Evolutionary conservation across 1,284 basidiomycete species (phyloP), one percentile per base, ranked within the genome.

Genomic region (Microbotryomycetes sp.): DNA sequence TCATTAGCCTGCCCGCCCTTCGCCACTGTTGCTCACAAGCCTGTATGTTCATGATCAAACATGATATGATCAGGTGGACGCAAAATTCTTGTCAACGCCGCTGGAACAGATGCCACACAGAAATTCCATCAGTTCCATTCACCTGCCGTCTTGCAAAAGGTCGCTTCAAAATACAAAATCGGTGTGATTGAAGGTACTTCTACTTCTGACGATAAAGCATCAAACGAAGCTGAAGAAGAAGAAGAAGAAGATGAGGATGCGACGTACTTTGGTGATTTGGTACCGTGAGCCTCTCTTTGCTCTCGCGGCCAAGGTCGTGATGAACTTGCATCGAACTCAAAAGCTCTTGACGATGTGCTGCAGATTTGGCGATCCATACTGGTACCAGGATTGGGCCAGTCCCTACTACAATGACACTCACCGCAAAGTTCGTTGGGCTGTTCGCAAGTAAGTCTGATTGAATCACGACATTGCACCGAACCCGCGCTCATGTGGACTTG

Each of bases 391-490:
- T 69, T 71, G 64, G 73, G 73, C 70, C 61, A 72, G 69, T 29
- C 77, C 77, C 16, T 78, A 77, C 71, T 78, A 74, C 74, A 76
- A 73, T 50, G 73, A 75, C 48, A 74, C 73, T 55, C 77, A 78
- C 69, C 71, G 69, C 52, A 70, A 70, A 32, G 67, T 78, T 32
- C 74, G 76, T 63, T 60, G 67, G 19, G 76, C 75, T 60, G 66
- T 77, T 60, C 74, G 77, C 54, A 67, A 70, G 31, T 77, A 70
- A 58, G 3, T 58, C 51, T 46, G 42, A 22, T 66, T 63, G 28
- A 54, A 32, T 31, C 23, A 22, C 19, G 6, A 16, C 42, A 3
- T 19, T 4, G n/a, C 29, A 28, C 3, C 48, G 26, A 30, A 22
- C 32, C 19, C 23, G 16, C 14, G 7, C 15, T 36, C 29, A 23